Evolutionary conservation across 208 protist species (phyloP), one percentile per base, ranked within the genome.

Genomic region (Trypanosomatidae sp.): DNA sequence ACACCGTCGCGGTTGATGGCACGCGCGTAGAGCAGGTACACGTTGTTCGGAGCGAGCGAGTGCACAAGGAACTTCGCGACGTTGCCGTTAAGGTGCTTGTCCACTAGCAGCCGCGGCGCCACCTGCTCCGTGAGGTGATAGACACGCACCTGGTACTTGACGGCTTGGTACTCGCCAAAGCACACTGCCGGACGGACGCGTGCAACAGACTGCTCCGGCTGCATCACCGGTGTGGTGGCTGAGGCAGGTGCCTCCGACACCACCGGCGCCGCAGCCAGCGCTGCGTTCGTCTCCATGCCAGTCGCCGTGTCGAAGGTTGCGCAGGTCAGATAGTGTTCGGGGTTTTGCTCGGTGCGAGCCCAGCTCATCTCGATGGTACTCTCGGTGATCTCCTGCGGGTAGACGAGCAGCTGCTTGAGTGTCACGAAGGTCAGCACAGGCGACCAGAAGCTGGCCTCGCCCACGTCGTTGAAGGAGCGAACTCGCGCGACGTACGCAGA

Each of bases 331-430:
- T 88, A 88, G 13, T 70, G 55, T 66, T 74, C 77, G 25, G 84
- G 76, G 56, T 50, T 71, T 77, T 96, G 91, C 77, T 86, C 83
- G 15, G 79, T 73, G 12, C 93, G 84, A 19, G 81, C 84, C 93
- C 93, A 97, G 60, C 84, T 71, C 30, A 95, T 43, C 39, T 81
- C 77, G 44, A 95, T 83, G 36, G 80, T 76, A 36, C 85, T 85
- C 82, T 97, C 93, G 17, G 91, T 88, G 52, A 96, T 91, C 69
- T 92, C 78, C 15, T 67, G 66, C 36, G 90, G 85, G 10, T 75
- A 65, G n/a, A 96, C 84, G 12, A 75, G 41, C 33, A 97, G 43
- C 28, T 71, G 87, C 52, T 69, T 81, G 60, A 92, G 87, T 13
- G 93, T 96, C 58, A 84, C 83, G 39, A 92, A 83, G 53, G 71